Evolutionary conservation across 176 grass and related monocot species (phyloP), one percentile per base, ranked within the genome.

Genomic region (Lolium multiflorum): DNA sequence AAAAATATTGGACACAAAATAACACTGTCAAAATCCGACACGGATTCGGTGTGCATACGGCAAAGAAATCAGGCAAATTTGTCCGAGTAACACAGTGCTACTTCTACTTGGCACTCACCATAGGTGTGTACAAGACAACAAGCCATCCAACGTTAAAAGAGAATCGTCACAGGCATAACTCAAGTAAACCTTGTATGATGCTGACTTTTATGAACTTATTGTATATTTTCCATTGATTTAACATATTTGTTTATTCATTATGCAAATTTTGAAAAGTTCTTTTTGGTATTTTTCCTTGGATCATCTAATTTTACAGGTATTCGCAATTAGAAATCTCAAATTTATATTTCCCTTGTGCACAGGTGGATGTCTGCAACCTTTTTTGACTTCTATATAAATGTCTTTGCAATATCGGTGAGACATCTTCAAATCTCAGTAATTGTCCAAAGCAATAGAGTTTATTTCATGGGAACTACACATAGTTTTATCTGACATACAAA

Each of bases 361-460:
- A 98, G 96, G 87, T 98, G 96, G 96, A 98, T 98, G 96, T 87
- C 60, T 17, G 92, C 93, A 83, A 98, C 96, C 58, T 89, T 98
- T 67, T 82, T 98, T 83, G 96, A 98, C 82, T 98, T 96, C 88
- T 98, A 98, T 77, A 98, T 98, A 85, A 96, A 98, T 84, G 41
- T 96, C 41, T 82, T 94, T 80, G 88, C 92, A 86, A 98, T 98
- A 92, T 98, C 91, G 65, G 96, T 98, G 91, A 93, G 81, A 65
- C 11, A 74, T 21, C 26, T 65, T 54, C 60, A 59, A 89, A 3
- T 71, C 77, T 71, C 13, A 22, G 26, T 77, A 37, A 59, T 57
- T 83, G 13, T 66, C 76, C 41, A 21, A 37, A 70, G 1, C 9
- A 69, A 88, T 38, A 71, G 48, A 51, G 14, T 75, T 28, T 16